Evolutionary conservation across 768 basidiomycete genomes (phyloP), one percentile per base, ranked within the genome.

Genomic region (Butyriboletus loyo): DNA sequence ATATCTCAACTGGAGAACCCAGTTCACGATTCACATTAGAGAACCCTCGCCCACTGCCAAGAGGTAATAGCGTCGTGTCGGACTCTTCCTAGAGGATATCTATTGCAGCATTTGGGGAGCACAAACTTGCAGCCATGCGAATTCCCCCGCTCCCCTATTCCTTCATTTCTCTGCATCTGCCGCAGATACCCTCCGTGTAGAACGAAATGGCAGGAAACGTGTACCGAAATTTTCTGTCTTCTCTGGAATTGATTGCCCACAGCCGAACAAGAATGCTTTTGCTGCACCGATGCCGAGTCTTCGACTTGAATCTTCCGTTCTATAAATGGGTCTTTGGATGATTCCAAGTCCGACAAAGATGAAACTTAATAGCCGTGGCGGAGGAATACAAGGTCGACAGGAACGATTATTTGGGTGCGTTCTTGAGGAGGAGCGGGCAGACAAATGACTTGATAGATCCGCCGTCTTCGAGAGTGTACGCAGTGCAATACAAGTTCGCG

Each of bases 31-130:
- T 32, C 49, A 2, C 55, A 63, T n/a, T n/a, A n/a, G n/a, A n/a
- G n/a, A n/a, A n/a, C n/a, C 15, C 67, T 72, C 2, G 61, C 10
- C 63, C 78, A 19, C 78, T 84, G 2, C 79, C 82, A 15, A 77
- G 87, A 58, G 81, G 76, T n/a, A 71, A 73, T 39, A 85, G 85
- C 65, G 60, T 75, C 54, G 77, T 78, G 17, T 85, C 84, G 4
- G 84, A 87, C 37, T 73, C 81, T 4, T 83, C 83, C 2, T 86
- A 88, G 54, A 79, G 86, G 49, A 89, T 90, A 25, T 86, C 85
- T 10, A 84, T 89, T 25, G 87, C 87, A 3, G 87, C 1, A 90
- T 91, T 64, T 80, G 85, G 48, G 87, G 89, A 72, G 86, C 80
- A 21, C 86, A 87, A 50, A 84, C 87, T 4, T 72, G 86, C 39